Evolutionary conservation across 225 moss, liverwort and hornwort species (phyloP).

Genomic region (Straminergon stramineum): DNA sequence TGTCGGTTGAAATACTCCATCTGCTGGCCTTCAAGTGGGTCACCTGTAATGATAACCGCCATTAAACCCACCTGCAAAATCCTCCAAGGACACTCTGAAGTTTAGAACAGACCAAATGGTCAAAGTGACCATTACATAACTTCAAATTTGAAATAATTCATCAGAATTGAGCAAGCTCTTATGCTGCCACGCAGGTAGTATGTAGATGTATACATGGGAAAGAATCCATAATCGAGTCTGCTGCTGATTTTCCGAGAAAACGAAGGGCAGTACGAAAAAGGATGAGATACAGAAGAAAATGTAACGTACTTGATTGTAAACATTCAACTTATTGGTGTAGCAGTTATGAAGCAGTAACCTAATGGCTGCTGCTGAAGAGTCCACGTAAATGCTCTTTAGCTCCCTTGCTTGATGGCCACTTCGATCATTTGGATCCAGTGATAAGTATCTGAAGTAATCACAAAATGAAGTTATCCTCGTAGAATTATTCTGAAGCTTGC

Average conservation of each 20-base stretch:
- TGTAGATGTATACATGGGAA: neutral
- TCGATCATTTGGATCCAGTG: conserved; percentile 81
- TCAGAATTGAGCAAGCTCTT: neutral
- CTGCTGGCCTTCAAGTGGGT: conserved; percentile 59
- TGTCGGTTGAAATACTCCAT: conserved; percentile 34
- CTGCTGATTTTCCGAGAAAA: neutral
- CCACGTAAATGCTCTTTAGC: conserved; percentile 85
- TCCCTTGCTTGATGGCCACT: conserved; percentile 91
- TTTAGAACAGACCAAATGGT: neutral
- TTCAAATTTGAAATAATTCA: neutral
- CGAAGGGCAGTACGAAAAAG: neutral
- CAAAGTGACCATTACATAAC: neutral
- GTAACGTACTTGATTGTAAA: conserved; percentile 63
- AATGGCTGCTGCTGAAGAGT: conserved; percentile 77
- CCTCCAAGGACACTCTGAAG: neutral
- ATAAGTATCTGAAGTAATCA: conserved; percentile 64
- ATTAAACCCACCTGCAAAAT: conserved; percentile 76
- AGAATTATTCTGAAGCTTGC: neutral
- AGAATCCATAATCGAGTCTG: neutral
- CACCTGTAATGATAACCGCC: conserved; percentile 80
- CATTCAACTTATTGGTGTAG: conserved; percentile 78
- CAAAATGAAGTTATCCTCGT: neutral
- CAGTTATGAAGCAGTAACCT: conserved; percentile 85
- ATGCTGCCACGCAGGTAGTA: neutral
- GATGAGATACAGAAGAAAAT: neutral